A percentile compares a stretch with the other conserved stretches of the same genome.
phyloP scores from a whole-genome alignment of 352 stramenopile species.

The Globisporangium barbulae region DNA sequence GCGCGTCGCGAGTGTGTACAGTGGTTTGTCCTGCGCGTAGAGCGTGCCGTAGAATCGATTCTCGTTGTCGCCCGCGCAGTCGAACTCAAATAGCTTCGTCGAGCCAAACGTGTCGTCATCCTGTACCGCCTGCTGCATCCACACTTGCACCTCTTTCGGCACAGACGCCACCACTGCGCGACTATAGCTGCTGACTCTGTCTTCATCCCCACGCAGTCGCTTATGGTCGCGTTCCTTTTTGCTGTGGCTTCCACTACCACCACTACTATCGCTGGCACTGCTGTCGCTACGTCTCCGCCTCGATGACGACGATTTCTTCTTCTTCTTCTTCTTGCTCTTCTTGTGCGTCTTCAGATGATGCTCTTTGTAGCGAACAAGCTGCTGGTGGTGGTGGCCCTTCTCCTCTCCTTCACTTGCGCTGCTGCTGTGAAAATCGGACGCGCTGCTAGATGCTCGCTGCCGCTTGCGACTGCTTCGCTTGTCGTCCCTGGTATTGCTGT shows the following conservation, averaged over 20 bases:
- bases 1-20: constrained; percentile 57
- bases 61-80: constrained; percentile 57
- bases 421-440: not conserved
- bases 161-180: constrained; percentile 1
- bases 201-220: not conserved
- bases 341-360: not conserved
- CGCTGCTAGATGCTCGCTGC: not conserved
- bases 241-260: not conserved
- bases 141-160: constrained; percentile 11
- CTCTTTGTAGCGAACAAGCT: constrained; percentile 1
- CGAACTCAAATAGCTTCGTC: constrained; percentile 56
- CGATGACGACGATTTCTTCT: not conserved
- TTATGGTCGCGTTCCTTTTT: constrained; percentile 1
- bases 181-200: not conserved
- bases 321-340: not conserved
- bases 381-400: not conserved
- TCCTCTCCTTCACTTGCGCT: not conserved
- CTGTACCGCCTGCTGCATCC: constrained; percentile 7
- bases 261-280: constrained; percentile 13
- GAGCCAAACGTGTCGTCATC: constrained; percentile 12
- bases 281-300: not conserved
- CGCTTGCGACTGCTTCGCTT: constrained; percentile 2
- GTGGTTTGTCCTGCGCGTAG: constrained; percentile 58
- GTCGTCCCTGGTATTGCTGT: not conserved
- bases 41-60: constrained; percentile 69